These are phyloP conservation scores for Xylariaceae sp. DNA, from an alignment of 2,329 filamentous ascomycete species.

Conservation along the genomic window DNA sequence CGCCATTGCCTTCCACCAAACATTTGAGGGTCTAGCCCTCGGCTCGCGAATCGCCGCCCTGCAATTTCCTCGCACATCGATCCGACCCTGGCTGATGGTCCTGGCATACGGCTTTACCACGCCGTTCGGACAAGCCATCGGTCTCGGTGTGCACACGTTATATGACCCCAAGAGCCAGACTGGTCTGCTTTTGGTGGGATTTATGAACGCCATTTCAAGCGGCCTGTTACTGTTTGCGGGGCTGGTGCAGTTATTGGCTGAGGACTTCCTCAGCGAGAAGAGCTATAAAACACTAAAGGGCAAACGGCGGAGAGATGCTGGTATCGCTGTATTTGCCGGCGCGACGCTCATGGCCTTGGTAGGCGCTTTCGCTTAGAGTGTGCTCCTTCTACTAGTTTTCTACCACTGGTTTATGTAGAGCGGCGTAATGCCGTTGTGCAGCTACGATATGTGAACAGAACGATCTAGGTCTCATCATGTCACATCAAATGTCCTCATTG, in stretches of 20 bases:
- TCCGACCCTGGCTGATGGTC: slow-evolving; percentile 80
- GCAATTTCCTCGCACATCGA: slow-evolving; percentile 68
- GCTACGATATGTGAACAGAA: too few species aligned
- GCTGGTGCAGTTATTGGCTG: slow-evolving; percentile 76
- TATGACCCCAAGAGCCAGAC: slow-evolving; percentile 76
- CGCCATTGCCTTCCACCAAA: slow-evolving; percentile 81
- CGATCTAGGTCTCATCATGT: too few species aligned
- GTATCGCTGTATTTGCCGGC: slow-evolving; percentile 58
- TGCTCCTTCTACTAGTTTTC: slow-evolving; percentile 1
- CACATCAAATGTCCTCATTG: slow-evolving; percentile 13
- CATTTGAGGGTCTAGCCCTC: slow-evolving; percentile 82
- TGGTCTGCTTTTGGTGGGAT: slow-evolving; percentile 75
- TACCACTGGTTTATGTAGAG: slow-evolving; percentile 13
- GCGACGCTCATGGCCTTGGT: slow-evolving; percentile 68
- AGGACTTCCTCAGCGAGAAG: slow-evolving; percentile 77
- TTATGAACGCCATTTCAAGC: slow-evolving; percentile 82
- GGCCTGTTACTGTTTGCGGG: slow-evolving; percentile 79
- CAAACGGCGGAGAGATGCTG: slow-evolving; percentile 58
- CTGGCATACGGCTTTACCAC: slow-evolving; percentile 73
- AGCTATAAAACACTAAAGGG: slow-evolving; percentile 66
- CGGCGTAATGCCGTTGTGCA: too few species aligned
- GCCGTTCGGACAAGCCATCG: slow-evolving; percentile 79
- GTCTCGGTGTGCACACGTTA: slow-evolving; percentile 69
- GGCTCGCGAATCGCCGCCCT: slow-evolving; percentile 81
- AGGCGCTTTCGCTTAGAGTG: slow-evolving; percentile 61